phyloP scores from a whole-genome alignment of 176 grass and related monocot genomes.

The Echinochloa phyllopogon region DNA sequence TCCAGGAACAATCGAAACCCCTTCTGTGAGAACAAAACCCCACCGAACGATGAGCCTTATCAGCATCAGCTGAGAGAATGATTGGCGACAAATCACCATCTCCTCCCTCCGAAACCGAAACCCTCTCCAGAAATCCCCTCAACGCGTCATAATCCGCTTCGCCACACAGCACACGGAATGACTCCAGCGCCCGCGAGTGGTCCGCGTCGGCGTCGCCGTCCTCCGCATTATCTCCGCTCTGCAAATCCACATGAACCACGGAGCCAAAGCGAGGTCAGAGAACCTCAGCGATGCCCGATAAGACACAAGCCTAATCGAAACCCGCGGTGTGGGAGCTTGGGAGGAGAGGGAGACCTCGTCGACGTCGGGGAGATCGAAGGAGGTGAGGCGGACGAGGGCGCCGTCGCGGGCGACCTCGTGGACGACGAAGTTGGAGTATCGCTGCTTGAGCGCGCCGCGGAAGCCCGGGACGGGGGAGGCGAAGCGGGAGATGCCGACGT shows the following conservation, averaged over 20 bases:
- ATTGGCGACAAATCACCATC: conserved; percentile 58
- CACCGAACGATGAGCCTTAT: conserved; percentile 84
- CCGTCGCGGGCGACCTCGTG: conserved; percentile 82
- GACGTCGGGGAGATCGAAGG: conserved; percentile 70
- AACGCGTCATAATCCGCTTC: conserved; percentile 57
- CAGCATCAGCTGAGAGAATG: conserved; percentile 70
- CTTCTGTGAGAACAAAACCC: conserved; percentile 42
- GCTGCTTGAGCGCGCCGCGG: conserved; percentile 79
- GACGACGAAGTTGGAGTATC: conserved; percentile 91
- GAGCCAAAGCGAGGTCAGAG: not conserved
- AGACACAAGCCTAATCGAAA: not conserved
- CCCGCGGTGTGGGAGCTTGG: not conserved
- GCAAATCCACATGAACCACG: conserved; percentile 35
- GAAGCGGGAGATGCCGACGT: conserved; percentile 83
- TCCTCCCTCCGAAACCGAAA: conserved; percentile 47
- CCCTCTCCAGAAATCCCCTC: conserved; percentile 64
- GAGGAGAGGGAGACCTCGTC: conserved; percentile 42
- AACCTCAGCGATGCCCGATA: not conserved
- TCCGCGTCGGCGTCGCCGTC: conserved; percentile 42
- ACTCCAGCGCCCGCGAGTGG: conserved; percentile 52
- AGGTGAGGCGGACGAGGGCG: conserved; percentile 77
- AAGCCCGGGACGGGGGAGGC: conserved; percentile 83
- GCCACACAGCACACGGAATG: conserved; percentile 72
- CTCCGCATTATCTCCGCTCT: conserved; percentile 48
- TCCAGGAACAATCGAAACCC: conserved; percentile 7